Evolutionary conservation across 305 asterid species (phyloP), one percentile per base, ranked within the genome.

Genomic region (Solanum chacoense): DNA sequence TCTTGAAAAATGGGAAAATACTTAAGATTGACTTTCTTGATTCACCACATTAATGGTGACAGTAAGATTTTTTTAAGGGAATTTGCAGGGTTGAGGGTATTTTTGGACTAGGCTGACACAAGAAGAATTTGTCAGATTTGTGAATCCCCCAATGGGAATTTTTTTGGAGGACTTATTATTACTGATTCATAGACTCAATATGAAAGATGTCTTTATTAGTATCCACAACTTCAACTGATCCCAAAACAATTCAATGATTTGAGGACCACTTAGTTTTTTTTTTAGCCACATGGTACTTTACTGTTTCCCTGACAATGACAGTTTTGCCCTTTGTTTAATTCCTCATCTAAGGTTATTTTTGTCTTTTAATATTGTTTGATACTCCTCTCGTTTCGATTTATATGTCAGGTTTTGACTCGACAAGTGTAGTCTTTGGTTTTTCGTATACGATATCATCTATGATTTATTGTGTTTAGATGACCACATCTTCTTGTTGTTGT

Each of bases 31-130:
- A 75, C 76, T 34, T 35, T 34, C 63, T 76, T 76, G 77, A 87
- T 35, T 76, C 37, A 55, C 85, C 88, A 87, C 88, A 87, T 71
- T 10, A 37, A 85, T 37, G 88, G 71, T 37, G 78, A 18, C 74
- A 67, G 73, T 59, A 20, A 63, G 13, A 63, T 22, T 8, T 59
- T 59, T 59, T 22, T 0, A 63, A 67, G 32, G 32, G 18, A 67
- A 24, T 67, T 67, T 67, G 16, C 74, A 67, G 74, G 74, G 32
- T 24, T 67, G 74, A 24, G 74, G 29, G 16, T 18, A 81, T 83
- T 83, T 40, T 2, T 42, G 37, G 86, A 81, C 29, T 45, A 81
- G 28, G 86, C 73, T 83, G 87, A 83, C 87, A 83, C 73, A 83
- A 11, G 14, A 79, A 40, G 32, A 37, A 79, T 22, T 50, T 50